These are phyloP conservation scores for Fistulina hepatica DNA, from an alignment of 1,284 basidiomycete species.

Conservation along the genomic window DNA sequence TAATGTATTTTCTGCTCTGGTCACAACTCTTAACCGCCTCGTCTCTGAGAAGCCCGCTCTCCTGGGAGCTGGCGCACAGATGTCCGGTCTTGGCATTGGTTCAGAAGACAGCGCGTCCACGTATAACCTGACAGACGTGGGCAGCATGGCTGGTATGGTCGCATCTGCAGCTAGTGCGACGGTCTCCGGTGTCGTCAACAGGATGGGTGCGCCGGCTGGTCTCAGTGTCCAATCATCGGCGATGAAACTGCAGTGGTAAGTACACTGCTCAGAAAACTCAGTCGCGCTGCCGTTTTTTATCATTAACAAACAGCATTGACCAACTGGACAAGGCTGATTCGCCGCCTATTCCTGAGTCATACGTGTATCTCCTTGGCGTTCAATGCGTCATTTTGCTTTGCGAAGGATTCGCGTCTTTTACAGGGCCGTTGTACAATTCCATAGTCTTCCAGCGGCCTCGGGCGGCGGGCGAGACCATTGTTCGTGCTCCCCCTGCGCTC, in stretches of 20 bases:
- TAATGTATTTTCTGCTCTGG: slow-evolving; percentile 70
- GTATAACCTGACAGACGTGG: slow-evolving; percentile 48
- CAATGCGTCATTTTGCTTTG: slow-evolving; percentile 84
- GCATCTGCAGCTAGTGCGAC: slow-evolving; percentile 76
- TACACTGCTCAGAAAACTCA: slow-evolving; percentile 3
- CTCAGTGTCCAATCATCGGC: slow-evolving; percentile 60
- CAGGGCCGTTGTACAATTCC: slow-evolving; percentile 58
- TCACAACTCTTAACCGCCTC: slow-evolving; percentile 73
- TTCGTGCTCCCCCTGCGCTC: slow-evolving; percentile 66
- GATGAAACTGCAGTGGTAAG: slow-evolving; percentile 81
- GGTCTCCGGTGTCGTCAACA: slow-evolving; percentile 61
- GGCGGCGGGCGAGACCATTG: slow-evolving; percentile 49
- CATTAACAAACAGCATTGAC: slow-evolving; percentile 69
- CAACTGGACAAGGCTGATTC: slow-evolving; percentile 95
- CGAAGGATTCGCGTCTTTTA: slow-evolving; percentile 74
- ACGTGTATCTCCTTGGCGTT: slow-evolving; percentile 83
- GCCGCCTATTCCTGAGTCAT: slow-evolving; percentile 84
- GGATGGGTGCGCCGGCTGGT: slow-evolving; percentile 50
- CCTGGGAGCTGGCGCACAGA: slow-evolving; percentile 69
- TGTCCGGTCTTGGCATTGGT: slow-evolving; percentile 65
- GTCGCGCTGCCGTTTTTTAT: slow-evolving; percentile 1
- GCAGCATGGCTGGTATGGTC: slow-evolving; percentile 73
- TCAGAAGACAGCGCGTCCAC: slow-evolving; percentile 26
- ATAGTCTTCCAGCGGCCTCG: slow-evolving; percentile 58
- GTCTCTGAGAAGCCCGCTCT: slow-evolving; percentile 80